Conservation (phyloP, 2,329 filamentous ascomycete genomes). For the Venturia oleaginea region DNA sequence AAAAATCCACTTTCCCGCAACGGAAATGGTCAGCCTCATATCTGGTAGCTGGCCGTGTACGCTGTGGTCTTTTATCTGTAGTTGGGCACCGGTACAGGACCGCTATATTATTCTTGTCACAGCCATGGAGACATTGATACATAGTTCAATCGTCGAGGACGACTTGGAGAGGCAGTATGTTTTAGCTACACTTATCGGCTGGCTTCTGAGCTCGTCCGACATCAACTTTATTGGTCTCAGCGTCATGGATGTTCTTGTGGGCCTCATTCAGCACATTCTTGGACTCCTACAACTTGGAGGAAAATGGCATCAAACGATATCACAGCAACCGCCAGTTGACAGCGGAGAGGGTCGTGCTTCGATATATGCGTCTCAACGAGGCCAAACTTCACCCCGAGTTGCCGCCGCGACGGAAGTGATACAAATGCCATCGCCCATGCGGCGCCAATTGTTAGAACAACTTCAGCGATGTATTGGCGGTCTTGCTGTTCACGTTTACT, state of each 20-base stretch:
- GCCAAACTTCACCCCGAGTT: conserved; percentile 12
- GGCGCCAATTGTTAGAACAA: conserved; percentile 56
- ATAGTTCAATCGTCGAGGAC: conserved; percentile 59
- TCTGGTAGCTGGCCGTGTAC: conserved; percentile 70
- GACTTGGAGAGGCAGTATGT: conserved; percentile 65
- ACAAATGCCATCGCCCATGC: conserved; percentile 41
- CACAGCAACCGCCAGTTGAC: conserved; percentile 21
- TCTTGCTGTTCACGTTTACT: conserved; percentile 90
- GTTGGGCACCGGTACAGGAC: conserved; percentile 90
- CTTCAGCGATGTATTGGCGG: conserved; percentile 82
- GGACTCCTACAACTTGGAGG: conserved; percentile 59
- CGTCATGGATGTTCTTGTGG: conserved; percentile 87
- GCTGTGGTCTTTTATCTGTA: conserved; percentile 68
- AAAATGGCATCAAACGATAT: conserved; percentile 21
- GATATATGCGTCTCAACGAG: conserved; percentile 16
- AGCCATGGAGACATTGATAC: conserved; percentile 65
- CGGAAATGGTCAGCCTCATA: conserved; percentile 33
- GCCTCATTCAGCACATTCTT: conserved; percentile 75
- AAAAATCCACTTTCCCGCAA: conserved; percentile 18
- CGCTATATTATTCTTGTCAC: conserved; percentile 84
- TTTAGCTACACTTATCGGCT: conserved; percentile 69
- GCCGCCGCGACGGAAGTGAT: conserved; percentile 32
- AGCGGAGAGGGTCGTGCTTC: conserved; percentile 17
- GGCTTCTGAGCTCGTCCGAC: conserved; percentile 66
- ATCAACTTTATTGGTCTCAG: conserved; percentile 92